Evolutionary conservation across 805 yeast genomes (phyloP).

Genomic region (Metschnikowia lunata): DNA sequence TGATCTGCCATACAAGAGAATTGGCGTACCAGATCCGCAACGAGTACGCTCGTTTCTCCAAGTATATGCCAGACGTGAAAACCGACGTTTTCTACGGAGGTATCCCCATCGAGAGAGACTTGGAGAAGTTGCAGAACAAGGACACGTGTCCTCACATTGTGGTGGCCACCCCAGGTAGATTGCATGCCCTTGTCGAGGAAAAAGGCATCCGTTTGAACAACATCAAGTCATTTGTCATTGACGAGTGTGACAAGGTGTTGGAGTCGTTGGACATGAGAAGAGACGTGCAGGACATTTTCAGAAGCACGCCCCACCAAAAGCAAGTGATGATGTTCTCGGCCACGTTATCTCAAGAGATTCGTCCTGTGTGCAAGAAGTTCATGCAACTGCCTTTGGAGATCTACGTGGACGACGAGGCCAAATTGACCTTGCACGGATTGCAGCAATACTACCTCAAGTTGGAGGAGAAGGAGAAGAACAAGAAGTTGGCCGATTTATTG

Average conservation of each 20-base stretch:
- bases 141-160: conserved; percentile 95
- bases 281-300: conserved; percentile 96
- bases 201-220: conserved; percentile 81
- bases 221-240: conserved; percentile 91
- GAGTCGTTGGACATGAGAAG: conserved; percentile 93
- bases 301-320: conserved; percentile 96
- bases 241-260: conserved; percentile 97
- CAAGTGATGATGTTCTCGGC: conserved; percentile 99
- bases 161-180: conserved; percentile 98
- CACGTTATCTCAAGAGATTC: conserved; percentile 86
- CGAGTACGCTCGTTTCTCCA: conserved; percentile 95
- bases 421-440: conserved; percentile 94
- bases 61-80: conserved; percentile 96
- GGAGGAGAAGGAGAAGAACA: conserved; percentile 87
- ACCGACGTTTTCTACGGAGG: conserved; percentile 98
- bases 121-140: conserved; percentile 82
- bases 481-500: conserved; percentile 84
- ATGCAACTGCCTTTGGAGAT: conserved; percentile 97
- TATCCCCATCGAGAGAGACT: conserved; percentile 77
- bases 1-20: conserved; percentile 97
- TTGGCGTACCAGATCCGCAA: conserved; percentile 97
- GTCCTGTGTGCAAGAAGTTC: conserved; percentile 96
- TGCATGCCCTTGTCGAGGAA: conserved; percentile 89
- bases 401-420: conserved; percentile 95
- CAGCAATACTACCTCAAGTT: conserved; percentile 94